Percentiles rank a stretch among this genome's conserved stretches.
phyloP scores from a whole-genome alignment of 257 asterid species.

The Cordia subcordata region DNA sequence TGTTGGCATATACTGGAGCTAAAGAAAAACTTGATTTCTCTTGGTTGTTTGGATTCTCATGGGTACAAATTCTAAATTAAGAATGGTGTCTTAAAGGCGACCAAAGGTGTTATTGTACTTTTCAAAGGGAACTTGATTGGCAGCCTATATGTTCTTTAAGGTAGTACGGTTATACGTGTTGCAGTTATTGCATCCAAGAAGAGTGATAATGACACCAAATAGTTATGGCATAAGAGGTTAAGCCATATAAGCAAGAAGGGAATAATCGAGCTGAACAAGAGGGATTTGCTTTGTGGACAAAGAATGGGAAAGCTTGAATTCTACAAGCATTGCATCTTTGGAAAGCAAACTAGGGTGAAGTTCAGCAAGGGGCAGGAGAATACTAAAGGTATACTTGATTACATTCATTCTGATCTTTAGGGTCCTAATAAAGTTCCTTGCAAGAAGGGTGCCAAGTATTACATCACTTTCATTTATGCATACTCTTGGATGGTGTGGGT shows the following conservation, averaged over 20 bases:
- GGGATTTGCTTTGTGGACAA: not conserved
- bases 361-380: not conserved
- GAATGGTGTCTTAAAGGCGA: not conserved
- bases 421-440: not conserved
- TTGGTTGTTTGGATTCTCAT: not conserved
- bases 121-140: not conserved
- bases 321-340: slow-evolving; percentile 37
- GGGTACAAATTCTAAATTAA: not conserved
- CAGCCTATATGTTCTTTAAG: not conserved
- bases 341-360: not conserved
- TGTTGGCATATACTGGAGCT: not conserved
- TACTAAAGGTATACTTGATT: not conserved
- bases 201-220: not conserved
- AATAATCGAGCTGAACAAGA: not conserved
- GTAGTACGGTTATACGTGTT: not conserved
- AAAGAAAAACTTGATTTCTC: not conserved
- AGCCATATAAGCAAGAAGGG: not conserved
- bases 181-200: not conserved
- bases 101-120: not conserved
- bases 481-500: not conserved
- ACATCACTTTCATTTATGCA: not conserved
- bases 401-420: slow-evolving; percentile 1
- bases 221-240: not conserved
- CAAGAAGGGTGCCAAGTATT: not conserved
- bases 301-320: not conserved